Evolutionary conservation across 345 rosid species (phyloP).

Genomic region (Iberis pinnata): DNA sequence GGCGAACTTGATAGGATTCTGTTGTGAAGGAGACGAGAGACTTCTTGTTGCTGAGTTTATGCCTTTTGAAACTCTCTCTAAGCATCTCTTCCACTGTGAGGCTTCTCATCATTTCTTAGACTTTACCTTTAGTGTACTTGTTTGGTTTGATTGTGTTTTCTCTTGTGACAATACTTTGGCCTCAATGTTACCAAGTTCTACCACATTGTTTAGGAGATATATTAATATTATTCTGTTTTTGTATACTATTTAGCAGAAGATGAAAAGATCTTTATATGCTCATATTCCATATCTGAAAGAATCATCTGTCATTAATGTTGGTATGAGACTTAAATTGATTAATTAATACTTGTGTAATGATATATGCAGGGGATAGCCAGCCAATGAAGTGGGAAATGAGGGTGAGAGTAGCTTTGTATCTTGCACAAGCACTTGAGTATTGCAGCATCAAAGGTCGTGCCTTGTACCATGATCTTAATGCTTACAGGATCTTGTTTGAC

Average conservation of each 20-base stretch:
- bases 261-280: not conserved
- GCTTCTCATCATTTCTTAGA: not conserved
- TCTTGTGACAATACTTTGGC: not conserved
- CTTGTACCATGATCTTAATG: conserved; percentile 78
- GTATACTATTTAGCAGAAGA: not conserved
- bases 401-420: conserved; percentile 70
- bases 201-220: not conserved
- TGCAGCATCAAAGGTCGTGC: conserved; percentile 73
- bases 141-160: not conserved
- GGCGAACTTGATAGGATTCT: conserved; percentile 71
- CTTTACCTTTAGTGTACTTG: not conserved
- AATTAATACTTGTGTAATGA: conserved; percentile 5
- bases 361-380: conserved; percentile 64
- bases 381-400: conserved; percentile 95
- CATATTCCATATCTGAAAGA: not conserved
- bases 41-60: conserved; percentile 78
- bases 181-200: not conserved
- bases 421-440: conserved; percentile 77
- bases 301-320: not conserved
- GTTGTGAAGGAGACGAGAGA: conserved; percentile 79
- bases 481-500: conserved; percentile 74
- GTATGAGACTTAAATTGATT: conserved; percentile 1
- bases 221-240: conserved; percentile 18
- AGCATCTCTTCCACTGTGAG: conserved; percentile 82
- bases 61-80: conserved; percentile 82